Conservation (phyloP, 2,329 filamentous ascomycete genomes). For the Pseudogymnoascus pannorum region DNA sequence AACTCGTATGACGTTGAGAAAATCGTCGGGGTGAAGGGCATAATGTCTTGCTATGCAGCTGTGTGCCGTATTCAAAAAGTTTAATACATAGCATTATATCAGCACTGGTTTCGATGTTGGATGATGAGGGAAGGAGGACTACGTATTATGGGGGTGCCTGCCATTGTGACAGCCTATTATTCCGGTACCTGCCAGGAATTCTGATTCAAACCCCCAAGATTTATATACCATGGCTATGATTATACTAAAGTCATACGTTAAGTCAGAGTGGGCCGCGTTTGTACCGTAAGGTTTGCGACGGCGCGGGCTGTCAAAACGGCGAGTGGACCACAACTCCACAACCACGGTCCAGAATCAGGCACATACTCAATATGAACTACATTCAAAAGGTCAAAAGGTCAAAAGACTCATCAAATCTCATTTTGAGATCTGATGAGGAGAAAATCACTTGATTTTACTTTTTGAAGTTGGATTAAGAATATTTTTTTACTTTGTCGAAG, state of each 20-base stretch:
- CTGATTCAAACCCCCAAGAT: neutral
- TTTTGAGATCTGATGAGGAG: neutral
- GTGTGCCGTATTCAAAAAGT: neutral
- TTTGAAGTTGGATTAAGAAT: neutral
- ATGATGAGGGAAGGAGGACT: neutral
- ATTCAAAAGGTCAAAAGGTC: neutral
- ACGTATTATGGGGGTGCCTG: neutral
- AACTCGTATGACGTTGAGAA: slow-evolving; percentile 3
- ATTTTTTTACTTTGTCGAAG: neutral
- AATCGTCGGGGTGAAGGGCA: neutral
- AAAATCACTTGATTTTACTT: slow-evolving; percentile 7
- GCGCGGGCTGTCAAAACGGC: neutral
- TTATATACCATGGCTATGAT: neutral
- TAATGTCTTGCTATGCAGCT: neutral
- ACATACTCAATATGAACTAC: neutral
- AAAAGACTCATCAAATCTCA: slow-evolving; percentile 1
- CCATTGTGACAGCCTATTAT: neutral
- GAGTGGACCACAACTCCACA: neutral
- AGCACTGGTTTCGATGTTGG: neutral
- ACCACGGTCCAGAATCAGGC: neutral
- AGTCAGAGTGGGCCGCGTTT: neutral
- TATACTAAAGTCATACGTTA: neutral
- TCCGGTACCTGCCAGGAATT: neutral
- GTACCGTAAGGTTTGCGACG: neutral
- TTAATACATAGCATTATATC: neutral